Base-by-base conservation (phyloP, 2,329 filamentous ascomycete species). In the Mycogone perniciosa region DNA sequence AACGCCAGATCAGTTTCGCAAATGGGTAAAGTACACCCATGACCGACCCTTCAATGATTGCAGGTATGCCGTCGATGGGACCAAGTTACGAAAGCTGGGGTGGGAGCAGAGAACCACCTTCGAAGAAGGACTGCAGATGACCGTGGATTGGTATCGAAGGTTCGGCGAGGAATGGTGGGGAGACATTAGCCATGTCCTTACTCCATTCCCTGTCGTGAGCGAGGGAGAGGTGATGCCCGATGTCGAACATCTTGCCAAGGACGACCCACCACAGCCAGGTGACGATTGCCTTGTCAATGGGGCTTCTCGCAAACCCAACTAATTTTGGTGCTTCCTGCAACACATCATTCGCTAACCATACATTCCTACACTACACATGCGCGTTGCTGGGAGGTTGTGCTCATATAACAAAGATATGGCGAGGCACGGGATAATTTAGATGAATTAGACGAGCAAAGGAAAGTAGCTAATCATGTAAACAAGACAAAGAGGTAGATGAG, bases 1-100 rank as follows among this genome's bases (percentile, higher is more conserved):
- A 13, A 71, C 69, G 4, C 66, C 71, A 31, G 74, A 77, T 52
- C 75, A 83, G 48, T 74, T 84, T 49, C 72, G 76, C 52, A 76
- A 76, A 59, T 86, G 82, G 77, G 79, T 91, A 59, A 81, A 86
- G 65, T 85, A 88, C 67, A 89, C 86, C 2, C 77, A 84, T 56
- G 88, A 93, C 68, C 77, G 88, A 20, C 88, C 87, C 0, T 92
- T 87, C 71, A 89, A 89, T 66, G 86, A 89, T 66, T 78, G 82
- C 61, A 75, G 85, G 35, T 89, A 89, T 61, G 84, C 84, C 8
- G 82, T 88, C 2, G 83, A 89, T 62, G 84, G 80, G 33, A 79
- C 76, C 48, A 88, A 88, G 67, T 74, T 89, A 57, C 71, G 78
- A 37, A 69, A 76, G 55, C 73, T 89, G 5, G 86, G 85, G 26